phyloP scores from a whole-genome alignment of 169 alveolate genomes.

The Cryptosporidium andersoni region DNA sequence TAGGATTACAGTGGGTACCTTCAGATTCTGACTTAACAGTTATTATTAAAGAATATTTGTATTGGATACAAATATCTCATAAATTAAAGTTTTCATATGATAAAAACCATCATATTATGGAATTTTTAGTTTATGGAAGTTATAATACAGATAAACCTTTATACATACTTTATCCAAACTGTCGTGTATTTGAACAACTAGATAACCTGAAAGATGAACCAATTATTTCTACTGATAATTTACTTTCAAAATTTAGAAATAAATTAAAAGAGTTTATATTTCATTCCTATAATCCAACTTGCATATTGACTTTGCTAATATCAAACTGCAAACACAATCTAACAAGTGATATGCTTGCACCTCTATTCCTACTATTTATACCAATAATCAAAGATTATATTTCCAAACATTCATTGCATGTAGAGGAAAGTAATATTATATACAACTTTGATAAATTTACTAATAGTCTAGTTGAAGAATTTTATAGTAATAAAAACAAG shows the following conservation, averaged over 20 bases:
- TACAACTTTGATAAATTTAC: neutral
- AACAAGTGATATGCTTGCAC: conserved; percentile 27
- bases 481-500: neutral
- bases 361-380: conserved; percentile 14
- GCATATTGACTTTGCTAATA: conserved; percentile 29
- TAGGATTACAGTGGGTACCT: conserved; percentile 28
- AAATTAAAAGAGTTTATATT: conserved; percentile 17
- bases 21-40: conserved; percentile 35
- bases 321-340: conserved; percentile 11
- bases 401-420: neutral
- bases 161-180: conserved; percentile 51
- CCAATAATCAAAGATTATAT: conserved; percentile 25
- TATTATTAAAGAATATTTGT: conserved; percentile 30
- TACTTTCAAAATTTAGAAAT: conserved; percentile 1
- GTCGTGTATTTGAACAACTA: conserved; percentile 53
- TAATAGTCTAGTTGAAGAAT: conserved; percentile 10
- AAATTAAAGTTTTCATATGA: neutral
- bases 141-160: conserved; percentile 22
- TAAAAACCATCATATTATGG: neutral
- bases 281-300: conserved; percentile 40
- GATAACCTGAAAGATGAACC: conserved; percentile 60
- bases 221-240: conserved; percentile 27
- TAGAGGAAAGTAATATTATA: neutral
- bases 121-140: conserved; percentile 35
- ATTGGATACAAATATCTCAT: conserved; percentile 29